Evolutionary conservation across 2,329 filamentous ascomycete species (phyloP).

Genomic region (Colletotrichum kahawae): DNA sequence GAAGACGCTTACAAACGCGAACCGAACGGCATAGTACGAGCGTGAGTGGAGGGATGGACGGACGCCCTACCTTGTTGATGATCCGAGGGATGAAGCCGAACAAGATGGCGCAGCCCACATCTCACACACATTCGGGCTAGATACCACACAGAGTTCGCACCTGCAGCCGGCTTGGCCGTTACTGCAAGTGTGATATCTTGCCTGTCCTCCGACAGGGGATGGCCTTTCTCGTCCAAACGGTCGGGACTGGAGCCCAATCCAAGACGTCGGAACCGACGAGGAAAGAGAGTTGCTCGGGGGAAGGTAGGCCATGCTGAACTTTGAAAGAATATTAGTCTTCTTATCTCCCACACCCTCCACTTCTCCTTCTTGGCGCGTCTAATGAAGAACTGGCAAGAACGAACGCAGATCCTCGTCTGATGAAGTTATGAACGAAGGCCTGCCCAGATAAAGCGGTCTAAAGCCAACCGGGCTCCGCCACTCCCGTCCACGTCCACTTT

Average conservation of each 20-base stretch:
- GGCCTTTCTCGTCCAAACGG: background rate
- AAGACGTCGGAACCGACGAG: background rate
- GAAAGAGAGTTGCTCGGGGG: background rate
- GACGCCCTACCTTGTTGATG: background rate
- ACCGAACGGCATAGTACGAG: background rate
- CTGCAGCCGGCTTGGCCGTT: constrained; percentile 1
- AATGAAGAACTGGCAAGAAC: background rate
- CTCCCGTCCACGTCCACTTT: background rate
- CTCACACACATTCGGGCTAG: background rate
- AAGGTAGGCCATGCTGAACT: background rate
- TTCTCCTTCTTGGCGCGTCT: background rate
- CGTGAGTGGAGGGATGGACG: background rate
- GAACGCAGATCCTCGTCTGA: background rate
- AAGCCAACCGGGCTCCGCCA: constrained; percentile 1
- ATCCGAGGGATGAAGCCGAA: background rate
- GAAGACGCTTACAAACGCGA: background rate
- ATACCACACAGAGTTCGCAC: background rate
- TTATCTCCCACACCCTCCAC: background rate
- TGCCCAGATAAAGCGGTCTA: constrained; percentile 10
- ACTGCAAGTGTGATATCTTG: background rate
- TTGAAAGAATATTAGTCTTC: background rate
- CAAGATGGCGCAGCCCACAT: background rate
- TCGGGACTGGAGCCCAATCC: background rate
- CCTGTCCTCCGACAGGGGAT: background rate
- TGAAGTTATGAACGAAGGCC: background rate